A percentile compares a stretch with the other conserved stretches of the same genome.
These are phyloP conservation scores for Ilyonectria sp. DNA, from an alignment of 2,329 filamentous ascomycete genomes.

Conservation along the genomic window DNA sequence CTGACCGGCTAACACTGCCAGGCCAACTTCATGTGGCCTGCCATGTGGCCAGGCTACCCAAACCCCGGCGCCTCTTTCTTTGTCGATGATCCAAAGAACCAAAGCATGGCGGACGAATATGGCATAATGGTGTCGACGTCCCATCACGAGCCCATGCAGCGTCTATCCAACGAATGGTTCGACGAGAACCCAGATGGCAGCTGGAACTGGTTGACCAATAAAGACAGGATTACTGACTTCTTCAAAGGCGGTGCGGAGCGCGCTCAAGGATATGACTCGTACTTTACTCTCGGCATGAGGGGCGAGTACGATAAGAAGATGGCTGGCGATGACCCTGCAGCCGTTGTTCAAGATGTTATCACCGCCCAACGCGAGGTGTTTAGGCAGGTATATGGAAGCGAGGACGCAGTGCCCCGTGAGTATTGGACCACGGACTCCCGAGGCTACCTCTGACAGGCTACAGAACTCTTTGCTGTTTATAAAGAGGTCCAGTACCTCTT, in stretches of 20 bases:
- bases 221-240: conserved; percentile 67
- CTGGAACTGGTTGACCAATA: conserved; percentile 74
- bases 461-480: conserved; percentile 75
- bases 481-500: conserved; percentile 75
- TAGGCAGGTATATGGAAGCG: conserved; percentile 63
- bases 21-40: conserved; percentile 83
- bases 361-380: conserved; percentile 69
- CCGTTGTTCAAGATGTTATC: conserved; percentile 68
- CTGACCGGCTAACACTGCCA: conserved; percentile 21
- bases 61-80: conserved; percentile 72
- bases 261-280: conserved; percentile 69
- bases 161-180: conserved; percentile 67
- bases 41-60: conserved; percentile 71
- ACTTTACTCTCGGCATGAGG: conserved; percentile 73
- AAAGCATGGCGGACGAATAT: conserved; percentile 76
- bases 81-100: conserved; percentile 77
- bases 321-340: conserved; percentile 64
- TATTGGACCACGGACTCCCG: conserved; percentile 27
- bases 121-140: conserved; percentile 76
- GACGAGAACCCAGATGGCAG: conserved; percentile 59
- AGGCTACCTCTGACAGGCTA: neutral
- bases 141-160: conserved; percentile 77
- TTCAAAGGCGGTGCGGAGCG: conserved; percentile 70
- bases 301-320: conserved; percentile 71
- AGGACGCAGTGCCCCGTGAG: conserved; percentile 59